Conservation (phyloP, 306 rosid species). For the Lagenaria siceraria region DNA sequence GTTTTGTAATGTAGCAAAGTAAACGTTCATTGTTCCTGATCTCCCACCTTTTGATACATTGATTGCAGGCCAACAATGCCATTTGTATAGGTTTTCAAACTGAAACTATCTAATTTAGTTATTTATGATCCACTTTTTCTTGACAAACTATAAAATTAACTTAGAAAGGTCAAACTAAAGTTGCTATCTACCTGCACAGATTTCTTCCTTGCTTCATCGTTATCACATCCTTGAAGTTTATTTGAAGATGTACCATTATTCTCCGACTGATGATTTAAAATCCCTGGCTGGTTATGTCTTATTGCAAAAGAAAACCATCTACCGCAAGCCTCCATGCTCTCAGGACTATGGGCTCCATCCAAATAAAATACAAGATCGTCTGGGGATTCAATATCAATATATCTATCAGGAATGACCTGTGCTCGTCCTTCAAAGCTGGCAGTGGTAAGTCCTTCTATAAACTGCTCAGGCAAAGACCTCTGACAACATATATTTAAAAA, state of each 20-base stretch:
- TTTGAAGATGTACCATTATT: slow-evolving; percentile 27
- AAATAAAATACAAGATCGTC: slow-evolving; percentile 64
- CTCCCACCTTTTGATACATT: neutral
- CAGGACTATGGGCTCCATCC: slow-evolving; percentile 98
- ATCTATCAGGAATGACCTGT: slow-evolving; percentile 65
- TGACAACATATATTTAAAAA: slow-evolving; percentile 9
- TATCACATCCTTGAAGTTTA: slow-evolving; percentile 19
- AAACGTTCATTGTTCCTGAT: neutral
- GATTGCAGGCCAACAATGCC: neutral
- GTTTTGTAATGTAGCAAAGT: neutral
- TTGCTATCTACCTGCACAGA: slow-evolving; percentile 45
- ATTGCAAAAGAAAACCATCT: slow-evolving; percentile 71
- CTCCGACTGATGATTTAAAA: slow-evolving; percentile 21
- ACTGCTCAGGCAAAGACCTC: slow-evolving; percentile 65
- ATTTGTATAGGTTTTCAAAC: neutral
- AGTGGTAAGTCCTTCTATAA: slow-evolving; percentile 58
- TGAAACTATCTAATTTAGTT: neutral
- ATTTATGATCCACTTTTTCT: neutral
- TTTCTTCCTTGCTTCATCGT: slow-evolving; percentile 30
- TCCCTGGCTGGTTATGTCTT: slow-evolving; percentile 31
- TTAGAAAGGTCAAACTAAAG: slow-evolving; percentile 8
- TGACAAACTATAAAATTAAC: slow-evolving; percentile 11
- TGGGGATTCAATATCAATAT: slow-evolving; percentile 23
- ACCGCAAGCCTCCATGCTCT: slow-evolving; percentile 83
- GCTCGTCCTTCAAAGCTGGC: slow-evolving; percentile 93